Evolutionary conservation across 176 grass and related monocot species (phyloP).

Genomic region (Canna indica): DNA sequence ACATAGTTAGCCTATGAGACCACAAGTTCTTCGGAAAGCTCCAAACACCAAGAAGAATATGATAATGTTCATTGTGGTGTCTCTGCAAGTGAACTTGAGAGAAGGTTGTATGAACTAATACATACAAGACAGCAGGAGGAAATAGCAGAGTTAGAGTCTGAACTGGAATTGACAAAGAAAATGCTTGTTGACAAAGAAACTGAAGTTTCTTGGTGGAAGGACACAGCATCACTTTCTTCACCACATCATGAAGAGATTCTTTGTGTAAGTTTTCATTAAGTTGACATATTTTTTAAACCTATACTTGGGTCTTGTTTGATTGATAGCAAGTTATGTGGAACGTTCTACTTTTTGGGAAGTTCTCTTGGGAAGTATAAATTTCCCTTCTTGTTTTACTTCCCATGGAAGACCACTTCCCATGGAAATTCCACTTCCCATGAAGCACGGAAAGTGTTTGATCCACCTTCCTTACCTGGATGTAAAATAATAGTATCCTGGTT

Average conservation of each 20-base stretch:
- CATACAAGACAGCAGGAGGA: constrained; percentile 30
- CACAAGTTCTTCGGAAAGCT: constrained; percentile 1
- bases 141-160: constrained; percentile 40
- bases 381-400: too few species aligned
- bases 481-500: too few species aligned
- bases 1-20: neutral
- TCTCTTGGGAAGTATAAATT: too few species aligned
- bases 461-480: too few species aligned
- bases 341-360: too few species aligned
- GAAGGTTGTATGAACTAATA: constrained; percentile 41
- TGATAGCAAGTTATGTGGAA: too few species aligned
- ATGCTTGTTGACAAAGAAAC: constrained; percentile 47
- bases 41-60: neutral
- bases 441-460: too few species aligned
- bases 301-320: too few species aligned
- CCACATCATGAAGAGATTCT: neutral
- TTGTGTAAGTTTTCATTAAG: neutral
- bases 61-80: constrained; percentile 9
- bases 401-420: too few species aligned
- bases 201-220: constrained; percentile 47
- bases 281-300: too few species aligned
- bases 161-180: constrained; percentile 22
- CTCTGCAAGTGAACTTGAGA: constrained; percentile 37
- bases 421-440: too few species aligned
- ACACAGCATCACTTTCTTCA: constrained; percentile 26